Evolutionary conservation across 2,329 filamentous ascomycete genomes (phyloP).

Genomic region (Aspergillus clavatus): DNA sequence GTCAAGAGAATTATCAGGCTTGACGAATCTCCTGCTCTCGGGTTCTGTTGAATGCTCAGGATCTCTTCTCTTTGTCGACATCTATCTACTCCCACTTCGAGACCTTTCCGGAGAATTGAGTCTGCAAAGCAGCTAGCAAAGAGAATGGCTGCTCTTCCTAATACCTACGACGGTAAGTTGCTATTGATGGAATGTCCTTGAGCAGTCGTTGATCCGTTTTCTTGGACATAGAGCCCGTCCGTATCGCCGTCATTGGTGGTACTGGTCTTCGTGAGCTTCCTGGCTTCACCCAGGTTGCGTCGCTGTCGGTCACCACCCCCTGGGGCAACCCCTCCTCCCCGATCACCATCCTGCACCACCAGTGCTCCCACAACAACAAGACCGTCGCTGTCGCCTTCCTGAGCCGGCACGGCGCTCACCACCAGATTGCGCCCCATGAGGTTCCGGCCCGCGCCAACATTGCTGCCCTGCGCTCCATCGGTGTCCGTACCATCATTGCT

Average conservation of each 20-base stretch:
- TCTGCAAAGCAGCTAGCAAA: slow-evolving; percentile 29
- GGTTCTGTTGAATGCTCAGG: slow-evolving; percentile 1
- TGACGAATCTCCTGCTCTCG: slow-evolving; percentile 13
- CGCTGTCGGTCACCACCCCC: slow-evolving; percentile 71
- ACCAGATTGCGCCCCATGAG: slow-evolving; percentile 88
- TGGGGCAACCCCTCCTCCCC: slow-evolving; percentile 77
- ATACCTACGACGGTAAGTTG: slow-evolving; percentile 54
- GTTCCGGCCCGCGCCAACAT: slow-evolving; percentile 95
- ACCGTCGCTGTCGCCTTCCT: slow-evolving; percentile 76
- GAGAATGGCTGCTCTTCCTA: slow-evolving; percentile 53
- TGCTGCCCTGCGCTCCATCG: slow-evolving; percentile 86
- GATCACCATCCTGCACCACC: slow-evolving; percentile 85
- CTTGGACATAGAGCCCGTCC: slow-evolving; percentile 51
- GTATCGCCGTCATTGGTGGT: slow-evolving; percentile 87
- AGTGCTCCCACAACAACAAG: slow-evolving; percentile 61
- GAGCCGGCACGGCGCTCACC: slow-evolving; percentile 82
- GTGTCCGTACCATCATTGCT: slow-evolving; percentile 85
- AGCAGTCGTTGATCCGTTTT: neutral
- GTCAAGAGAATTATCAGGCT: slow-evolving; percentile 9
- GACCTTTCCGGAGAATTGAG: slow-evolving; percentile 29
- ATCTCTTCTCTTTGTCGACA: slow-evolving; percentile 7
- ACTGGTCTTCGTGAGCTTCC: slow-evolving; percentile 86
- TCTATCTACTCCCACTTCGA: slow-evolving; percentile 20
- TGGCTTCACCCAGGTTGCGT: slow-evolving; percentile 78
- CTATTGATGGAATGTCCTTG: neutral